Evolutionary conservation across 257 asterid genomes (phyloP).

Genomic region (Coffea canephora): DNA sequence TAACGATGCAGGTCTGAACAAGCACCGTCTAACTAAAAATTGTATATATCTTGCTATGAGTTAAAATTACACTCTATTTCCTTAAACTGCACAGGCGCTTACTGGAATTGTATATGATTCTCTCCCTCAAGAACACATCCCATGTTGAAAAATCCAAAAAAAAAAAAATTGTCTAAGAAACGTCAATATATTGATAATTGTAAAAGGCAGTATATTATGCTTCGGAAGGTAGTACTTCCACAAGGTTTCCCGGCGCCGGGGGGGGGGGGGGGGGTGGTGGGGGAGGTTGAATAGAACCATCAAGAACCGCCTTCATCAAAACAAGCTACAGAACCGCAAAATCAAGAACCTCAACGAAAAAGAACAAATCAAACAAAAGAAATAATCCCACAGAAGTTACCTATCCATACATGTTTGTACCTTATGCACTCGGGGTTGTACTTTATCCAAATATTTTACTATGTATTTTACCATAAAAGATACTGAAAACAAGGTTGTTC

Average conservation of each 20-base stretch:
- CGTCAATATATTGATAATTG: not conserved
- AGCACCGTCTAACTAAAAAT: not conserved
- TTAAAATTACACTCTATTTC: too few relatives aligned
- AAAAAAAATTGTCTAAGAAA: too few relatives aligned
- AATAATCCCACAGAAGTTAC: not conserved
- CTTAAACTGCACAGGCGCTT: too few relatives aligned
- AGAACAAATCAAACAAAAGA: not conserved
- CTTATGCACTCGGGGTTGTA: not conserved
- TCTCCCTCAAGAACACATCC: not conserved
- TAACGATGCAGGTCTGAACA: not conserved
- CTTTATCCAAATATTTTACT: too few relatives aligned
- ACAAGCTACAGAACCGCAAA: not conserved
- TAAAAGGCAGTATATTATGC: not conserved
- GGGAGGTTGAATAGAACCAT: too few relatives aligned
- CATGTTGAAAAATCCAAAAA: not conserved
- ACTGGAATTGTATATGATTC: not conserved
- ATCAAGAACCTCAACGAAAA: not conserved
- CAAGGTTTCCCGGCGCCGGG: not conserved
- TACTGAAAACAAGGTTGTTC: not conserved
- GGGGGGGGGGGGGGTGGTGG: too few relatives aligned
- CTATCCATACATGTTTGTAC: not conserved
- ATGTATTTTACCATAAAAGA: not conserved
- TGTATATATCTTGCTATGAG: not conserved
- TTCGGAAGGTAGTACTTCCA: not conserved
- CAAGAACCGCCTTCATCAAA: not conserved